Percentiles rank a stretch among this genome's conserved stretches.
These are phyloP conservation scores for Plenodomus tracheiphilus DNA, from an alignment of 2,329 filamentous ascomycete species.

Conservation along the genomic window DNA sequence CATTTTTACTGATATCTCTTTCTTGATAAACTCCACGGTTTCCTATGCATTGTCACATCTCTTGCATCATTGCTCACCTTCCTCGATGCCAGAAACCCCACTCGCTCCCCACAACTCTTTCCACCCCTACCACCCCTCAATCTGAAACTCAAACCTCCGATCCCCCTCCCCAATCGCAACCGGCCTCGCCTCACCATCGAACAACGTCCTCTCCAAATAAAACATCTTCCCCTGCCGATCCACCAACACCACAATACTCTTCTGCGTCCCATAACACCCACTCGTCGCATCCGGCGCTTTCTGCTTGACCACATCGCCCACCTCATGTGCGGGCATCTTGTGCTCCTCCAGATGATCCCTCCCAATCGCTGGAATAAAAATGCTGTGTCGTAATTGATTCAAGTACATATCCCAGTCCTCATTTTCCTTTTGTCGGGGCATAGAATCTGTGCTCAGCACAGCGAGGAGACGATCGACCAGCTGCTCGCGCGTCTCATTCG, in stretches of 20 bases:
- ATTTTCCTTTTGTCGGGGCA: conserved; percentile 55
- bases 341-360: conserved; percentile 47
- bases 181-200: conserved; percentile 55
- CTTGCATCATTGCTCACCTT: too few species aligned
- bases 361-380: conserved; percentile 63
- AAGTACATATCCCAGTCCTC: conserved; percentile 60
- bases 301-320: conserved; percentile 48
- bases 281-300: conserved; percentile 44
- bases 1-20: too few species aligned
- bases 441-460: conserved; percentile 58
- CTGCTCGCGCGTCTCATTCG: conserved; percentile 50
- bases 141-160: conserved; percentile 51
- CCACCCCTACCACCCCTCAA: conserved; percentile 47
- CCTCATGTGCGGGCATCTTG: conserved; percentile 41
- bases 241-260: conserved; percentile 65
- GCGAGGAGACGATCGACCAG: conserved; percentile 57
- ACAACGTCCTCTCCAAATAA: conserved; percentile 66
- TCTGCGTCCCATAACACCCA: conserved; percentile 66
- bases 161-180: conserved; percentile 54
- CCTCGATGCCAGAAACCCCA: too few species aligned
- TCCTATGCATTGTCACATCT: too few species aligned
- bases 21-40: too few species aligned
- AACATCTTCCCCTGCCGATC: conserved; percentile 58
- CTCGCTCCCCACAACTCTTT: not conserved
- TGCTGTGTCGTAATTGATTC: conserved; percentile 60